Evolutionary conservation across 768 basidiomycete species (phyloP), one percentile per base, ranked within the genome.

Genomic region (Podaxis sp.): DNA sequence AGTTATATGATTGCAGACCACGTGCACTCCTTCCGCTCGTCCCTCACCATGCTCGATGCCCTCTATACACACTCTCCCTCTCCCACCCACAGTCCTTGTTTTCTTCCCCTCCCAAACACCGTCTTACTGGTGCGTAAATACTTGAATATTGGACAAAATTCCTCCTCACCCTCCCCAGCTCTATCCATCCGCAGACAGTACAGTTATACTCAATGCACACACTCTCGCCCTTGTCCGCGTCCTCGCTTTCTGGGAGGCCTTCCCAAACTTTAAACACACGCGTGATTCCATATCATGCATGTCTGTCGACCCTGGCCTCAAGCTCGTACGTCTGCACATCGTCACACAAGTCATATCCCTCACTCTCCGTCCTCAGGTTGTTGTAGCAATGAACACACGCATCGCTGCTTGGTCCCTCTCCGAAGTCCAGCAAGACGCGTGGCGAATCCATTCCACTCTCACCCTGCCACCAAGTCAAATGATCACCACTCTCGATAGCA

Each of bases 391-490:
- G 72, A 83, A 82, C 67, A 78, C 80, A 48, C 84, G 84, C 57
- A 77, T 95, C 52, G 92, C 90, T 54, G 86, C 85, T 40, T 95
- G 93, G 93, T 83, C 82, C n/a, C 80, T 90, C 52, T 90, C 90
- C 24, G 87, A 83, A 42, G 79, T 82, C 15, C 82, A 84, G 64
- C 76, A 83, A 40, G 81, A 86, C 67, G 79, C 80, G 6, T 95
- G 91, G 91, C 82, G 87, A 38, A 83, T 95, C 7, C 93, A 95
- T 71, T 94, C 93, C 2, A 89, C 92, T 19, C 80, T 95, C 4
- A 68, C 82, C n/a, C 81, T 92, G 49, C 82, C 87, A 1, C 80
- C 84, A 51, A 77, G 74, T 24, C 79, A 83, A 56, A 60, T 70
- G 4, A 80, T 93, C 24, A 87, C 86, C 4, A 76, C 88, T 8